Evolutionary conservation across 306 rosid species (phyloP), one percentile per base, ranked within the genome.

Genomic region (Dryas alaskensis): DNA sequence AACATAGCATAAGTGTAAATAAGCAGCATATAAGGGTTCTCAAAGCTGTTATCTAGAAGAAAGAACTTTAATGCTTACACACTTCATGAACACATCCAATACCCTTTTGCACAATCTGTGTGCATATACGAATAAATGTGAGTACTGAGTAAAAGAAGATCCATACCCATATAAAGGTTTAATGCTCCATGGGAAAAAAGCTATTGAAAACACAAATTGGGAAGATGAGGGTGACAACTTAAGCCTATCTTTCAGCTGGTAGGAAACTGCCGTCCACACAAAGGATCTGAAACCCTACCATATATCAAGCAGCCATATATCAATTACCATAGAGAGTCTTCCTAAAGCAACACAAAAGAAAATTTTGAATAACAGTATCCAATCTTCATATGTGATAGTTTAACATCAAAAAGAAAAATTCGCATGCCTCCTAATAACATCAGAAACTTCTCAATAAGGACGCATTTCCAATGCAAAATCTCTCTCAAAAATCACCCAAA

Each of bases 171-270:
- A 92, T 76, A 92, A 72, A 3, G 97, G 97, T 68, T 92, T 92
- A 57, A 92, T 87, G 85, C 96, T 89, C 97, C 97, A 89, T 19
- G 97, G 97, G 27, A 92, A 92, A 77, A 92, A 89, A 65, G 89
- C 90, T 44, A 92, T 70, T 8, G 97, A 86, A 61, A 82, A 76
- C 80, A 87, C 84, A 79, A 92, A 89, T 76, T 92, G 97, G 27
- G 96, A 92, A 73, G 88, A 92, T 8, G 97, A 92, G 47, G 97
- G 93, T 40, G 97, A 87, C 79, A 92, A 73, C 76, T 86, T 81
- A 22, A 92, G 86, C 73, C 76, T 79, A 77, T 92, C 97, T 76
- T 92, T 92, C 62, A 92, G 92, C 73, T 86, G 97, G 83, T 89
- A 92, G 12, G 97, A 92, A 80, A 92, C 87, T 45, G 97, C 88